These are phyloP conservation scores for Penicillium canariense DNA, from an alignment of 495 filamentous ascomycete genomes.

Conservation along the genomic window DNA sequence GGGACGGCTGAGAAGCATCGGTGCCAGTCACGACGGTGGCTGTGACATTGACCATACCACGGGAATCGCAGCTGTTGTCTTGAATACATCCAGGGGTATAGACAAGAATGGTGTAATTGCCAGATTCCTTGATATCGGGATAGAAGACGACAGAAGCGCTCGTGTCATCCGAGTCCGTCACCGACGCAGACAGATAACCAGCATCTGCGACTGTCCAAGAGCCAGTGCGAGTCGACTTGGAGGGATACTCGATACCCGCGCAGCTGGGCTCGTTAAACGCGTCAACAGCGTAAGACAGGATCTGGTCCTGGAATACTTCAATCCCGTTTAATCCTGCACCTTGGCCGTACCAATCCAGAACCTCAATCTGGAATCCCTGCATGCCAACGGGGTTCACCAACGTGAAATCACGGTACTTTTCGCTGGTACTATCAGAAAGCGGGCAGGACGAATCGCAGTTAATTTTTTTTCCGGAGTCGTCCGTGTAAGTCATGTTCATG, in stretches of 20 bases:
- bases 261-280: conserved; percentile 88
- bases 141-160: conserved; percentile 65
- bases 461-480: conserved; percentile 60
- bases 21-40: conserved; percentile 60
- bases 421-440: conserved; percentile 61
- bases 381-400: conserved; percentile 89
- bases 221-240: conserved; percentile 65
- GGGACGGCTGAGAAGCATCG: conserved; percentile 33
- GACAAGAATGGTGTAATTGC: conserved; percentile 82
- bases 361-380: conserved; percentile 81
- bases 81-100: conserved; percentile 88
- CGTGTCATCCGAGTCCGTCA: conserved; percentile 54
- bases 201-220: conserved; percentile 70
- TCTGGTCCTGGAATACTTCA: conserved; percentile 84
- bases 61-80: conserved; percentile 70
- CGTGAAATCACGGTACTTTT: conserved; percentile 80
- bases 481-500: conserved; percentile 91
- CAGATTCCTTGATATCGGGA: conserved; percentile 84
- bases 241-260: conserved; percentile 60
- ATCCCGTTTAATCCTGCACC: conserved; percentile 88
- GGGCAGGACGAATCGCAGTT: conserved; percentile 78
- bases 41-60: conserved; percentile 79
- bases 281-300: conserved; percentile 78
- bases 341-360: conserved; percentile 78
- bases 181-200: conserved; percentile 69